Evolutionary conservation across 2,329 filamentous ascomycete genomes (phyloP).

Genomic region (Cryphonectria naterciae): DNA sequence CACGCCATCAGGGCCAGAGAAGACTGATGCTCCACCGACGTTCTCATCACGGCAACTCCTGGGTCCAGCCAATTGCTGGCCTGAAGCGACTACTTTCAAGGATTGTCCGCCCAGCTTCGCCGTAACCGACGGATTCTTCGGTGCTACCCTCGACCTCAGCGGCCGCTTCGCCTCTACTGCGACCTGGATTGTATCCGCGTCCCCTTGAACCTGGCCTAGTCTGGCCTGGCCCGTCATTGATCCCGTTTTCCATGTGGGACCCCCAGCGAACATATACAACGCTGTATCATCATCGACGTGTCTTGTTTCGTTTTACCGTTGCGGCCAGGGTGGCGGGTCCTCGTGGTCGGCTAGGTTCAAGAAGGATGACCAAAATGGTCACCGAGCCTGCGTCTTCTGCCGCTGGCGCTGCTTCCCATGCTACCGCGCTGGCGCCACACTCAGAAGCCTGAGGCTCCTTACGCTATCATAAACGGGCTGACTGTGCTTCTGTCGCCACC

Average conservation of each 20-base stretch:
- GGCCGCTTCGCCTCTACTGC: constrained; percentile 24
- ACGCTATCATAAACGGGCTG: background rate
- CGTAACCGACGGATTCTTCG: constrained; percentile 22
- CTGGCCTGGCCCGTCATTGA: background rate
- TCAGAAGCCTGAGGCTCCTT: constrained; percentile 3
- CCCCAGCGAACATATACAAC: background rate
- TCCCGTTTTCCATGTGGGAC: background rate
- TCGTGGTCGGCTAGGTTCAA: background rate
- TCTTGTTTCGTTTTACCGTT: constrained; percentile 3
- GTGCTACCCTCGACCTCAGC: constrained; percentile 20
- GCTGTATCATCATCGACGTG: background rate
- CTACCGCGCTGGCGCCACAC: background rate
- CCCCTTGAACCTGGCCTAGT: constrained; percentile 9
- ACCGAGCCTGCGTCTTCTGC: background rate
- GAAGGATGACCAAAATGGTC: background rate
- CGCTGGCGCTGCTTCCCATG: background rate
- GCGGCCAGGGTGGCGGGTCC: background rate
- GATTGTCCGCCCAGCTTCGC: constrained; percentile 20
- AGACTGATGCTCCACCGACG: constrained; percentile 21
- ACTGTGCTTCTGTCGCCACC: constrained; percentile 3
- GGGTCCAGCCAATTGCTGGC: constrained; percentile 18
- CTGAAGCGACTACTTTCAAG: constrained; percentile 4
- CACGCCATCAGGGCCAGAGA: constrained; percentile 11
- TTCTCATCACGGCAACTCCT: constrained; percentile 11
- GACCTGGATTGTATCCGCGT: background rate